Percentiles rank a stretch among this genome's conserved stretches.
These are phyloP conservation scores for Trichosporon coremiiforme DNA, from an alignment of 1,284 basidiomycete species.

Conservation along the genomic window DNA sequence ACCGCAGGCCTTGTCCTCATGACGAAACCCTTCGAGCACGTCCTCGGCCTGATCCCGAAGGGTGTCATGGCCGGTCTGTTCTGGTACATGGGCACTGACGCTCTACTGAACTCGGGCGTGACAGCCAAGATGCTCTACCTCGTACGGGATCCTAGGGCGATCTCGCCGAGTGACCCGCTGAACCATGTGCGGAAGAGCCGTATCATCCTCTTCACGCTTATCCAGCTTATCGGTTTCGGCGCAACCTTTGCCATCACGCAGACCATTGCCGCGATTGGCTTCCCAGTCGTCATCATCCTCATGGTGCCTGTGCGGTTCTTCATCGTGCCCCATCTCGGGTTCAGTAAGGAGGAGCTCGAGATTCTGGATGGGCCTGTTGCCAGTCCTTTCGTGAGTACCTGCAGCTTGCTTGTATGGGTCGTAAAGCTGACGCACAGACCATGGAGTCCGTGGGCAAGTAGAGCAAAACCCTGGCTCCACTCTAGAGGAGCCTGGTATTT, in stretches of 20 bases:
- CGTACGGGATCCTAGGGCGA: conserved; percentile 70
- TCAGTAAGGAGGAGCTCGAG: conserved; percentile 75
- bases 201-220: conserved; percentile 72
- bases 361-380: conserved; percentile 87
- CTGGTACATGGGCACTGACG: conserved; percentile 88
- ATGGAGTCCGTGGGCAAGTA: conserved; percentile 60
- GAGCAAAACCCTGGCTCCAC: not conserved
- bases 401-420: too few relatives aligned
- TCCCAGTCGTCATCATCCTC: conserved; percentile 84
- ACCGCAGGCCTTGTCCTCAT: conserved; percentile 64
- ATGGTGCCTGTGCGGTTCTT: conserved; percentile 79
- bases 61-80: conserved; percentile 59
- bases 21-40: conserved; percentile 76
- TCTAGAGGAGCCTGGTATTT: not conserved
- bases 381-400: conserved; percentile 63
- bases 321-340: conserved; percentile 74
- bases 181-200: conserved; percentile 71
- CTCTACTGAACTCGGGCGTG: conserved; percentile 79
- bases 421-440: conserved; percentile 49
- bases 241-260: conserved; percentile 90
- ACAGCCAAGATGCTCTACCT: conserved; percentile 81
- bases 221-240: conserved; percentile 85
- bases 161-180: conserved; percentile 69
- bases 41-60: conserved; percentile 74
- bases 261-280: conserved; percentile 87